Percentiles rank a stretch among this genome's conserved stretches.
Conservation (phyloP, 2,329 filamentous ascomycete species). For the Didymella exigua region DNA sequence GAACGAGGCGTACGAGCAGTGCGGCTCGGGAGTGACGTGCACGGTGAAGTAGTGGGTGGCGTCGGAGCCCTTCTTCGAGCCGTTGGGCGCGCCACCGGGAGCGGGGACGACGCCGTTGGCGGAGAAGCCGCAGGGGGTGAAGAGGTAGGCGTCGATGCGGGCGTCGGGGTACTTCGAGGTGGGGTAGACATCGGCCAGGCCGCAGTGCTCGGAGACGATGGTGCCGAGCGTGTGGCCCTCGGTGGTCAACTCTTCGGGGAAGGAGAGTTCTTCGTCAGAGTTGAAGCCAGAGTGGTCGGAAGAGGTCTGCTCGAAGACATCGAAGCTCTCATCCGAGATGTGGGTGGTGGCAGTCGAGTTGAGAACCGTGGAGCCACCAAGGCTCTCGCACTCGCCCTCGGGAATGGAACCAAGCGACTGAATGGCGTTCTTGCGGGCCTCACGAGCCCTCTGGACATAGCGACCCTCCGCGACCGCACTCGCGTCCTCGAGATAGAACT, state of each 20-base stretch:
- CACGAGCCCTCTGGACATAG: constrained; percentile 70
- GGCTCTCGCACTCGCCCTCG: constrained; percentile 52
- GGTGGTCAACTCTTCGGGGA: constrained; percentile 79
- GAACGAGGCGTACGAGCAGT: constrained; percentile 97
- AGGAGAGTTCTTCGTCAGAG: constrained; percentile 62
- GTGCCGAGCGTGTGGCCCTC: constrained; percentile 94
- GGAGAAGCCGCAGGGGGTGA: constrained; percentile 95
- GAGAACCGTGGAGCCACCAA: constrained; percentile 43
- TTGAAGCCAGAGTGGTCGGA: constrained; percentile 65
- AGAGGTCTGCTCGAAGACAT: constrained; percentile 80
- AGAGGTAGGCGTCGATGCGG: constrained; percentile 92
- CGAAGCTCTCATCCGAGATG: constrained; percentile 65
- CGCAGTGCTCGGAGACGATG: constrained; percentile 87
- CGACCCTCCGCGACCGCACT: constrained; percentile 87
- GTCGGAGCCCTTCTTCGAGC: constrained; percentile 49
- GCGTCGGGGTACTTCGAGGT: constrained; percentile 87
- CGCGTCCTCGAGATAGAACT: constrained; percentile 78
- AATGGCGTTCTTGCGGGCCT: constrained; percentile 65
- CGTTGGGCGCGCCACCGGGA: constrained; percentile 58
- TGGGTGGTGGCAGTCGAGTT: constrained; percentile 51
- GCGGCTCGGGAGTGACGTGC: constrained; percentile 94
- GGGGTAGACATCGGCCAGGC: constrained; percentile 87
- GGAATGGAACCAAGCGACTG: constrained; percentile 65
- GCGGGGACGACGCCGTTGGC: constrained; percentile 94
- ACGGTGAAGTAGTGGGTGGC: constrained; percentile 90